Evolutionary conservation across 140 eudicot species (phyloP).

Genomic region (Oenanthe javanica): DNA sequence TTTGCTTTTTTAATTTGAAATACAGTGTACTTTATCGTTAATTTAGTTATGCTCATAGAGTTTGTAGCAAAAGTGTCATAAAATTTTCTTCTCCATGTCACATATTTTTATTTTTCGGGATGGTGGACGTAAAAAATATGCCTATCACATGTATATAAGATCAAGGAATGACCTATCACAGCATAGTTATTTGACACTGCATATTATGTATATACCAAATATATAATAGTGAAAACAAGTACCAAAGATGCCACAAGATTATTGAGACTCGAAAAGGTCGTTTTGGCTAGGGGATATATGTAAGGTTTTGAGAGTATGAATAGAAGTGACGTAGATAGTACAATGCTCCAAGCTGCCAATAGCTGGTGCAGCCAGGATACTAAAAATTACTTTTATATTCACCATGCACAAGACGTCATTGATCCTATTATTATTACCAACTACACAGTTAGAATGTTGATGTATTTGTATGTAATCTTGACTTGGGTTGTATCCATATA

Average conservation of each 20-base stretch:
- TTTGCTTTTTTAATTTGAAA: not conserved
- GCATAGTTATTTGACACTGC: no score
- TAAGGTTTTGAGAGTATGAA: not conserved
- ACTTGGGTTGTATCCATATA: not conserved
- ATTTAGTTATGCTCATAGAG: not conserved
- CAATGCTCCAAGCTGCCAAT: not conserved
- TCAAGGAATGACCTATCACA: not conserved
- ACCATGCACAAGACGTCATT: not conserved
- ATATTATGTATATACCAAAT: not conserved
- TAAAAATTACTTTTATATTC: not conserved
- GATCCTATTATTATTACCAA: not conserved
- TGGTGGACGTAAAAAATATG: slow-evolving; percentile 70
- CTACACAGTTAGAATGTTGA: not conserved
- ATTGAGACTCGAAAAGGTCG: not conserved
- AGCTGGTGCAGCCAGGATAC: not conserved
- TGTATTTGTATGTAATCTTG: not conserved
- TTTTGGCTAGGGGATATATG: not conserved
- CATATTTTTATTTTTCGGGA: slow-evolving; percentile 93
- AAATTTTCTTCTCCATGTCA: not conserved
- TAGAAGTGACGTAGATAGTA: not conserved
- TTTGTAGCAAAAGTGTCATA: not conserved
- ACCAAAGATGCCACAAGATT: not conserved
- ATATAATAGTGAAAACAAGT: not conserved
- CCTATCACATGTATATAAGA: slow-evolving; percentile 22
- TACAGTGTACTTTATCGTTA: no score